Conservation (phyloP, 1,284 basidiomycete species). For the Fomitopsis schrenkii region DNA sequence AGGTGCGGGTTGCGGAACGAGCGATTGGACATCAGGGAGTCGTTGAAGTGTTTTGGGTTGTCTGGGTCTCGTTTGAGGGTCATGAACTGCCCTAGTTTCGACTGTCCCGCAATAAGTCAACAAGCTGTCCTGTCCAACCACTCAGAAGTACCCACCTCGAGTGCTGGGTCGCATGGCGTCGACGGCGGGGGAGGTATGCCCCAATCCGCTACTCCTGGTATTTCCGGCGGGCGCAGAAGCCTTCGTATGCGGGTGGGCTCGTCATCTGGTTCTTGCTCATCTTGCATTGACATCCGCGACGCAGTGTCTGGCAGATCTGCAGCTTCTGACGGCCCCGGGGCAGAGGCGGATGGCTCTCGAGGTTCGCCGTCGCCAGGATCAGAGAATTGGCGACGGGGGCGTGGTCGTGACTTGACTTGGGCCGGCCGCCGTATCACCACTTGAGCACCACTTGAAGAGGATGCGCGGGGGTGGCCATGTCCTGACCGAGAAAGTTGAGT, state of each 20-base stretch:
- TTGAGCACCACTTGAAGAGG: slow-evolving; percentile 37
- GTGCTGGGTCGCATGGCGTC: slow-evolving; percentile 51
- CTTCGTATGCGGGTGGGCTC: slow-evolving; percentile 50
- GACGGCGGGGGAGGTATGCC: slow-evolving; percentile 68
- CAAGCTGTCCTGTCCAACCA: slow-evolving; percentile 24
- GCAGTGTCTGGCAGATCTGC: slow-evolving; percentile 12
- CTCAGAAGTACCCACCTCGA: slow-evolving; percentile 47
- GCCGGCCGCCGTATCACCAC: slow-evolving; percentile 54
- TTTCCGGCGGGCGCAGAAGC: slow-evolving; percentile 57
- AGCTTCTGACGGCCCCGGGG: slow-evolving; percentile 7
- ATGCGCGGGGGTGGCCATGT: neutral
- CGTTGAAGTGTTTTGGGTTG: slow-evolving; percentile 89
- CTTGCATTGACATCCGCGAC: slow-evolving; percentile 22
- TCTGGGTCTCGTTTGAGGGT: slow-evolving; percentile 58
- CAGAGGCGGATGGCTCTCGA: slow-evolving; percentile 11
- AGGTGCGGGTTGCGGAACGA: slow-evolving; percentile 95
- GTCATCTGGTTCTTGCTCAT: slow-evolving; percentile 25
- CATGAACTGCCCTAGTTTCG: slow-evolving; percentile 76
- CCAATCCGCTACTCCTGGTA: slow-evolving; percentile 67
- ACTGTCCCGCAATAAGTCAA: slow-evolving; percentile 37
- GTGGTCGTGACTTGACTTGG: slow-evolving; percentile 42
- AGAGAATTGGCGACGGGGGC: slow-evolving; percentile 31
- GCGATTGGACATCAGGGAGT: slow-evolving; percentile 84
- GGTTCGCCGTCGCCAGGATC: slow-evolving; percentile 36
- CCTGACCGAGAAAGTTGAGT: neutral